Base-by-base conservation (phyloP, 805 yeast genomes). In the Candida morakotiae region DNA sequence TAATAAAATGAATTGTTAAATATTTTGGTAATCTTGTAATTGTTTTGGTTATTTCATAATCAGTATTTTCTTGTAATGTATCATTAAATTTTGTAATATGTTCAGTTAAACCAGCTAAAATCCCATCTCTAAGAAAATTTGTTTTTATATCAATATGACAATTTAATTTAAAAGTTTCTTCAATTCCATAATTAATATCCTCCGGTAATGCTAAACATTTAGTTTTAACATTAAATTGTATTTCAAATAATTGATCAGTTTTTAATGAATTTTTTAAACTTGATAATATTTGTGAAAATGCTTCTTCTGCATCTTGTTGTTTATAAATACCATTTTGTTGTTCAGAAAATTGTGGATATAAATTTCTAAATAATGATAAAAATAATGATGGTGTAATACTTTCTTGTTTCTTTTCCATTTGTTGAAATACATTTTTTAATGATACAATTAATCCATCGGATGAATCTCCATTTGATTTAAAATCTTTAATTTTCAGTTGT, bases 241-340 rank as follows among this genome's bases (percentile, higher is more conserved):
- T 68, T 32, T 75, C 77, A 56, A 89, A 83, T 44, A 71, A 69
- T 41, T 73, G 73, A 36, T 77, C 77, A 26, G 79, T 58, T 15
- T 76, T 71, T 18, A 73, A 70, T 9, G 69, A 72, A 16, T 60
- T 52, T 25, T 72, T 58, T 42, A 87, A 58, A 22, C 71, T 62
- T 24, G 67, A 63, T 44, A 89, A 62, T 35, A 93, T 72, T 57
- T 84, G 91, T 6, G 96, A 82, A 63, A 79, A 88, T 13, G 91
- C 84, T 58, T 93, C 99, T 64, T 93, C 99, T 0, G 98, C 98
- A 67, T 93, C 99, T 64, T 93, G 99, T 64, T 93, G 98, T 60
- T 87, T 88, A 55, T 75, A 84, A 39, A 73, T 64, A 1, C 97
- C 97, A 20, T 67, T 64, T 43, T 78, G 83, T 42, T 79, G 76